Conservation (phyloP, 2,329 filamentous ascomycete genomes). For the Venturia nashicola region DNA sequence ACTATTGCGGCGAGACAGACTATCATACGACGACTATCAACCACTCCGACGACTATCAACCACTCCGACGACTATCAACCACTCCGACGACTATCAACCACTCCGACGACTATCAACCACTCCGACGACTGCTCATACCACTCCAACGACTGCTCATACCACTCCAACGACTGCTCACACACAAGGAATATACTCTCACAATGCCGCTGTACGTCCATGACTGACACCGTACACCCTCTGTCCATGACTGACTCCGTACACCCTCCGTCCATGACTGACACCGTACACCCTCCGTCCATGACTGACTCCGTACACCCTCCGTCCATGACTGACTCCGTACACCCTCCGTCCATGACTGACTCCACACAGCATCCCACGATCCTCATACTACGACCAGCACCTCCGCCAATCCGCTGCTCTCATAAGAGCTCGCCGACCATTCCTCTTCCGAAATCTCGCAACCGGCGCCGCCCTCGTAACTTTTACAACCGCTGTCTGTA, state of each 20-base stretch:
- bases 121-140: no score
- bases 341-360: constrained; percentile 15
- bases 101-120: no score
- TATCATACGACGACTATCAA: no score
- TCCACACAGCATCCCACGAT: constrained; percentile 44
- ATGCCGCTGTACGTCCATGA: constrained; percentile 10
- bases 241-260: constrained; percentile 15
- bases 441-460: constrained; percentile 77
- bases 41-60: no score
- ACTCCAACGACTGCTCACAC: neutral
- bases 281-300: neutral
- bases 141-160: no score
- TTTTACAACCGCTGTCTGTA: constrained; percentile 81
- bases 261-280: no score
- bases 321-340: neutral
- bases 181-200: neutral
- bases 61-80: no score
- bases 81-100: no score
- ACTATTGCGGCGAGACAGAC: neutral
- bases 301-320: constrained; percentile 16
- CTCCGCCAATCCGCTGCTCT: constrained; percentile 80
- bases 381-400: constrained; percentile 84
- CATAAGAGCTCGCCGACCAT: constrained; percentile 82
- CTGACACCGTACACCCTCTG: no score
- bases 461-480: constrained; percentile 64